Base-by-base conservation (phyloP, 106 monocot species). In the Apostasia ramifera region DNA sequence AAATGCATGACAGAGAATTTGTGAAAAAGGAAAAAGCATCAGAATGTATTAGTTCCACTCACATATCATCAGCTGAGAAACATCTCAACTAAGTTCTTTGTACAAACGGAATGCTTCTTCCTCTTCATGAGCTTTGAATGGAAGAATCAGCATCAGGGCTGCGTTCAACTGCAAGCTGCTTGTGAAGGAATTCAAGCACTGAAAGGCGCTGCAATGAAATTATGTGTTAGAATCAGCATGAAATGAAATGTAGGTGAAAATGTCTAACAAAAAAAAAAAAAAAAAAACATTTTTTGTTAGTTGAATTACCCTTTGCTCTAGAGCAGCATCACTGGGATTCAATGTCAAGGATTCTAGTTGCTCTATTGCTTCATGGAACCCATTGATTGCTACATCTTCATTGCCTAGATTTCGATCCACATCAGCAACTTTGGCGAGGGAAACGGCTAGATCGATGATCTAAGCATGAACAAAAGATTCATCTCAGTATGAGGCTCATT, bases 381-480 rank as follows among this genome's bases (percentile, higher is more conserved):
- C 84, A 52, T 59, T 61, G 8, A 89, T 71, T 40, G 95, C 95
- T 0, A 2, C 70, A 63, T 80, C 76, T 64, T 95, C 82, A 42
- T 89, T 71, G 11, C 84, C 86, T 40, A 92, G 86, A 78, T 67
- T 86, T 73, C 88, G 78, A 71, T 92, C 89, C 55, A 84, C 80
- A 76, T 95, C 95, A 38, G 95, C 95, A 44, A 95, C 89, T 89
- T 95, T 95, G 52, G 92, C 92, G 59, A 95, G 92, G 38, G 95
- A 95, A 66, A 85, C 73, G 53, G 95, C 92, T 11, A 95, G 54
- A 77, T 95, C 95, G 5, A 95, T 46, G 52, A 82, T 72, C 95
- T 95, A 55, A 38, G 48, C 8, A 13, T 47, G 14, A 47, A 26
- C 46, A 6, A 65, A 7, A 6, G 10, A 10, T 41, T 26, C 26